Evolutionary conservation across 2,329 filamentous ascomycete species (phyloP).

Genomic region (Colletotrichum magnum): DNA sequence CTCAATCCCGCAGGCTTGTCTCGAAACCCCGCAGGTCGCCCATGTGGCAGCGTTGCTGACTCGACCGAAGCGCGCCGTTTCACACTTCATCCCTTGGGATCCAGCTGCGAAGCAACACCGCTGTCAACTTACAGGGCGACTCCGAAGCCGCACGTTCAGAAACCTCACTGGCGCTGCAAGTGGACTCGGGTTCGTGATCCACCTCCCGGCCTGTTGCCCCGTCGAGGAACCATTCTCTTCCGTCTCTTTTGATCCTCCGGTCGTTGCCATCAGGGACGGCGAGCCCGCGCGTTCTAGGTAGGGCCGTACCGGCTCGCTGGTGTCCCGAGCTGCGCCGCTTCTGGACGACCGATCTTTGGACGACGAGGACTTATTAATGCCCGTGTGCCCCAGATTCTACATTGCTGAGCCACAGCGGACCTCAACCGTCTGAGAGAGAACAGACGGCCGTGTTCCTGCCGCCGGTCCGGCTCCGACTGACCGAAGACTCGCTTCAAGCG

Average conservation of each 20-base stretch:
- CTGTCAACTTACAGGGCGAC: not conserved
- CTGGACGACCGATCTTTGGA: constrained; percentile 14
- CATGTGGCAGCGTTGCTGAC: constrained; percentile 15
- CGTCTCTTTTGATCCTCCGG: not conserved
- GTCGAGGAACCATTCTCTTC: not conserved
- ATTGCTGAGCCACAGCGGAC: not conserved
- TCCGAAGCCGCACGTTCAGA: not conserved
- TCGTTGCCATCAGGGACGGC: not conserved
- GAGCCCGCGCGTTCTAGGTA: constrained; percentile 5
- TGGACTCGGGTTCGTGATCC: not conserved
- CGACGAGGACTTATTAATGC: not conserved
- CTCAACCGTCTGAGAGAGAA: not conserved
- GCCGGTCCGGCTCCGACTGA: not conserved
- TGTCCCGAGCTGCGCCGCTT: constrained; percentile 8
- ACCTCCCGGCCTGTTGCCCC: not conserved
- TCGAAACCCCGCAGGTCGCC: constrained; percentile 8
- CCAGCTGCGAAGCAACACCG: not conserved
- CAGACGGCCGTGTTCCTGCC: not conserved
- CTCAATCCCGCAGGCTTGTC: constrained; percentile 24
- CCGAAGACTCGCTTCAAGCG: not conserved
- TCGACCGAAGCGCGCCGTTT: constrained; percentile 6
- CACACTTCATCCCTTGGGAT: constrained; percentile 9
- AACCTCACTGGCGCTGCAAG: not conserved
- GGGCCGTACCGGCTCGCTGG: constrained; percentile 8
- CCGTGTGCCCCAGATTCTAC: not conserved